Percentiles rank a stretch among this genome's conserved stretches.
phyloP scores from a whole-genome alignment of 1,139 yeast genomes.

The Magnusiomyces sp. region DNA sequence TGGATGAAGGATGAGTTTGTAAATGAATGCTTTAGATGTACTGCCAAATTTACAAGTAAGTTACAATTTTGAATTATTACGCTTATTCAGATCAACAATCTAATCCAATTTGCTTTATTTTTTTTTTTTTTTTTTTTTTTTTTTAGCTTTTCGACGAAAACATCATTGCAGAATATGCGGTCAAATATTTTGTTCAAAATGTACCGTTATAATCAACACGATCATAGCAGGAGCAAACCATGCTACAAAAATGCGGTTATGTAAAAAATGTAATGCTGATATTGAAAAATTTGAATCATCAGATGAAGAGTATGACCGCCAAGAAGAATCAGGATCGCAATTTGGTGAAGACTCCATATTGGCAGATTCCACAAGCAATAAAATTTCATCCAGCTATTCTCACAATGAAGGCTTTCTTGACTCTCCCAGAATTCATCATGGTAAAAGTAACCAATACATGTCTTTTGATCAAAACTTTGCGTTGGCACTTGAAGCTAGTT shows the following conservation, averaged over 20 bases:
- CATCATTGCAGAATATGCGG: slow-evolving; percentile 97
- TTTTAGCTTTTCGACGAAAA: slow-evolving; percentile 59
- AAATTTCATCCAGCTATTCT: no score
- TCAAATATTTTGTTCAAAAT: slow-evolving; percentile 84
- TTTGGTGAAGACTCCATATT: slow-evolving; percentile 7
- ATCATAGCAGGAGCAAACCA: not conserved
- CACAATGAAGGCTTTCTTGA: no score
- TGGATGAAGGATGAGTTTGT: slow-evolving; percentile 94
- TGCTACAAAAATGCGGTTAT: slow-evolving; percentile 65
- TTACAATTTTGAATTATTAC: slow-evolving; percentile 6
- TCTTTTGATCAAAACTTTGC: no score
- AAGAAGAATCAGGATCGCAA: slow-evolving; percentile 6
- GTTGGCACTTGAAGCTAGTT: no score
- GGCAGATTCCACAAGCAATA: no score
- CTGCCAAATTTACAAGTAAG: slow-evolving; percentile 50
- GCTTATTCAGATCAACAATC: no score
- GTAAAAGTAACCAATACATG: no score
- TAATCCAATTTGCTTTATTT: no score
- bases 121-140: not conserved
- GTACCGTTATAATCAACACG: slow-evolving; percentile 65
- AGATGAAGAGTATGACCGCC: slow-evolving; percentile 16
- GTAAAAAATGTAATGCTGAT: slow-evolving; percentile 64
- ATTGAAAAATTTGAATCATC: slow-evolving; percentile 35
- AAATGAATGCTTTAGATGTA: slow-evolving; percentile 71
- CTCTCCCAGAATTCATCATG: no score